Evolutionary conservation across 768 basidiomycete genomes (phyloP).

Genomic region (Psilocybe sp.): DNA sequence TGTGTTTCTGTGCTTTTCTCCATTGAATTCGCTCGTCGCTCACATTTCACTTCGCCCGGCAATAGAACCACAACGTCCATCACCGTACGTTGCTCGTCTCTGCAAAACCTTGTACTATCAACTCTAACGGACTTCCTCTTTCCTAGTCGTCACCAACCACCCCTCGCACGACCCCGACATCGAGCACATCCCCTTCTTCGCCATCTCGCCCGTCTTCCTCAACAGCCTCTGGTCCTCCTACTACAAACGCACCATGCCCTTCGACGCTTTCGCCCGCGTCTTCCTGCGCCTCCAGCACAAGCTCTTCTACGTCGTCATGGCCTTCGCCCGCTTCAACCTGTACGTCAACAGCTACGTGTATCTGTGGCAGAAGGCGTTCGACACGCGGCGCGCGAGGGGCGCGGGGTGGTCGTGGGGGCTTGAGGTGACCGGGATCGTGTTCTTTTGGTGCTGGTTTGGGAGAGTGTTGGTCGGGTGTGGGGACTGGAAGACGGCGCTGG

Average conservation of each 20-base stretch:
- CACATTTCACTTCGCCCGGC: conserved; percentile 3
- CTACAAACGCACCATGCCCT: conserved; percentile 82
- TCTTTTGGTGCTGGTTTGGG: conserved; percentile 90
- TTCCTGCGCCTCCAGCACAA: conserved; percentile 83
- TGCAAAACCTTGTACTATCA: conserved; percentile 65
- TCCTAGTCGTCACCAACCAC: conserved; percentile 29
- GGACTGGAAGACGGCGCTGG: conserved; percentile 63
- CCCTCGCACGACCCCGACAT: conserved; percentile 64
- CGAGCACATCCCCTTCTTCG: conserved; percentile 90
- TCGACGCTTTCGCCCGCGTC: conserved; percentile 65
- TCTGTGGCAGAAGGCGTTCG: conserved; percentile 63
- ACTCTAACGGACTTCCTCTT: conserved; percentile 63
- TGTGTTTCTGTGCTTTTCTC: conserved; percentile 40
- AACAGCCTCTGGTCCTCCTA: conserved; percentile 89
- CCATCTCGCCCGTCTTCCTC: conserved; percentile 87
- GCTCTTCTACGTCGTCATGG: conserved; percentile 88
- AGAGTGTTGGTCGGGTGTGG: conserved; percentile 68
- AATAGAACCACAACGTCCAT: conserved; percentile 91
- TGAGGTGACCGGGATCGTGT: conserved; percentile 72
- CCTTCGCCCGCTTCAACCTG: conserved; percentile 92
- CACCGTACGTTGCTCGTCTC: conserved; percentile 62
- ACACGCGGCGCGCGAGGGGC: conserved; percentile 61
- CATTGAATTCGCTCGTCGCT: neutral
- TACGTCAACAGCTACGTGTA: conserved; percentile 84
- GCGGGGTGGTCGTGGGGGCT: conserved; percentile 76